These are phyloP conservation scores for Euptelea pleiosperma DNA, from an alignment of 164 flowering plant species.

Conservation along the genomic window DNA sequence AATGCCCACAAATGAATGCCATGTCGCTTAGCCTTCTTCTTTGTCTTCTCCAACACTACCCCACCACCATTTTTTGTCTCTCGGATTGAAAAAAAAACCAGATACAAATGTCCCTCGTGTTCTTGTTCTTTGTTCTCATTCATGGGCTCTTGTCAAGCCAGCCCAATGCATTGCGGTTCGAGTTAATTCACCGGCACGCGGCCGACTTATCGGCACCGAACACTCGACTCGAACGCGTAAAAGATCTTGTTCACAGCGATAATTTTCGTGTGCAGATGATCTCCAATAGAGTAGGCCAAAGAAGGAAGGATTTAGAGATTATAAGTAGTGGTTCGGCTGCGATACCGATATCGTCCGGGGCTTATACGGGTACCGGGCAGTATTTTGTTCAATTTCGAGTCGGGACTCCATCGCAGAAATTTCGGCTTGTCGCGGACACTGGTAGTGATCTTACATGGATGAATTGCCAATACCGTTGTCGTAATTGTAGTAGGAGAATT, in stretches of 20 bases:
- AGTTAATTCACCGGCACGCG: constrained; percentile 3
- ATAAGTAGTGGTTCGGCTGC: not conserved
- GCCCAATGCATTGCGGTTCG: not conserved
- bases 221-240: constrained; percentile 7
- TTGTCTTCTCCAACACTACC: too few relatives aligned
- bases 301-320: not conserved
- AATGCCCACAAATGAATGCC: too few relatives aligned
- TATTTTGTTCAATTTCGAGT: constrained; percentile 54
- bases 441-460: constrained; percentile 85
- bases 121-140: not conserved
- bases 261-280: constrained; percentile 13
- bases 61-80: too few relatives aligned
- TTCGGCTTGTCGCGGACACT: constrained; percentile 56
- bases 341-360: constrained; percentile 42
- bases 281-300: constrained; percentile 1
- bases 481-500: constrained; percentile 9
- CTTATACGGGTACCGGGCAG: constrained; percentile 43
- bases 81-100: too few relatives aligned
- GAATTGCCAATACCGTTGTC: constrained; percentile 40
- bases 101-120: too few relatives aligned
- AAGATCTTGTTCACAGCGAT: constrained; percentile 16
- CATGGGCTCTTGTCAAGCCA: not conserved
- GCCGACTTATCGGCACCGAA: not conserved
- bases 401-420: constrained; percentile 59
- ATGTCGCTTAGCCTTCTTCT: too few relatives aligned